Conservation (phyloP, 306 rosid genomes). For the Quercus suber region DNA sequence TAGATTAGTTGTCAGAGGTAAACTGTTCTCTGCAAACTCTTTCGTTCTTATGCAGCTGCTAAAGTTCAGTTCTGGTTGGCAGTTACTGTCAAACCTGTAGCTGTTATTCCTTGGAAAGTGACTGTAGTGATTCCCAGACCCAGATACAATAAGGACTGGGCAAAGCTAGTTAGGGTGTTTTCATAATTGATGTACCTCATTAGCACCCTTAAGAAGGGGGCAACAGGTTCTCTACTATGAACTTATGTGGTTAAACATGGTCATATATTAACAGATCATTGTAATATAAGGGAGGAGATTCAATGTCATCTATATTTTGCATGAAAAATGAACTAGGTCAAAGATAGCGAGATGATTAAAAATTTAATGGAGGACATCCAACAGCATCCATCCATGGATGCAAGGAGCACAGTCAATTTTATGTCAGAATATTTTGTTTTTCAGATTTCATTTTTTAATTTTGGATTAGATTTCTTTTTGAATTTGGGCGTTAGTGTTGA, state of each 20-base stretch:
- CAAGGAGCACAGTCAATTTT: no score
- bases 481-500: no score
- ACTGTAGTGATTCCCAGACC: background rate
- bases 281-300: background rate
- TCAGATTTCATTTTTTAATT: no score
- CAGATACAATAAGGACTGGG: background rate
- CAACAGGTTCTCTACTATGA: background rate
- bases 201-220: background rate
- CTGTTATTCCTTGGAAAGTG: background rate
- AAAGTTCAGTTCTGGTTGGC: background rate
- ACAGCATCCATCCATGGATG: background rate
- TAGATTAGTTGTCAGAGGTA: background rate
- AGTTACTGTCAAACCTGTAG: background rate
- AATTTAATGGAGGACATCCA: background rate
- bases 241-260: background rate
- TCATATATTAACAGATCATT: background rate
- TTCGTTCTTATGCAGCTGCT: background rate
- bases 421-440: no score
- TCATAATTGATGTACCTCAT: background rate
- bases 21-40: background rate
- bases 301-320: no score
- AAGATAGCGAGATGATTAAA: no score
- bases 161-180: background rate
- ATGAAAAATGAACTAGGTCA: no score
- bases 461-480: no score